Percentiles rank a stretch among this genome's conserved stretches.
Conservation (phyloP, 2,329 filamentous ascomycete species). For the Scorias spongiosa region DNA sequence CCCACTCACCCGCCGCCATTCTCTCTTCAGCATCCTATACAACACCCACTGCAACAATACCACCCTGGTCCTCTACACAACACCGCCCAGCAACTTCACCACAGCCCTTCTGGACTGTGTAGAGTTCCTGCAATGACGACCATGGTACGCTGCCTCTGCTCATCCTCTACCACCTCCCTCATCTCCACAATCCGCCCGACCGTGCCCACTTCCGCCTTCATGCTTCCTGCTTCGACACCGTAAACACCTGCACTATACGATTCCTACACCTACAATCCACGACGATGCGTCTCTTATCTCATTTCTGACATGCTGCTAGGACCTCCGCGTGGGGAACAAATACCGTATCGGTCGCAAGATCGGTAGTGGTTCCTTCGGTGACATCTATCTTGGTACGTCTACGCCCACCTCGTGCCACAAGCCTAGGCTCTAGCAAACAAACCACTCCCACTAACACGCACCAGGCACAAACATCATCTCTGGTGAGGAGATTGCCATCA, state of each 20-base stretch:
- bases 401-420: not conserved
- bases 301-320: slow-evolving; percentile 41
- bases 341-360: slow-evolving; percentile 99
- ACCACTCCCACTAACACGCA: not conserved
- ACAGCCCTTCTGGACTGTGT: slow-evolving; percentile 13
- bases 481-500: slow-evolving; percentile 98
- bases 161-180: slow-evolving; percentile 14
- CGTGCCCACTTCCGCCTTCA: not conserved
- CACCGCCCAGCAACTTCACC: slow-evolving; percentile 2
- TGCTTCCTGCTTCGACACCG: not conserved
- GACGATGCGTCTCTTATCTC: no score
- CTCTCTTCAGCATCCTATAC: slow-evolving; percentile 2
- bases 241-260: no score
- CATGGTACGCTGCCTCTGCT: slow-evolving; percentile 37
- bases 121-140: slow-evolving; percentile 39
- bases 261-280: no score
- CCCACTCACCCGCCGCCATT: not conserved
- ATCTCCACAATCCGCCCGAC: slow-evolving; percentile 14
- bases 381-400: slow-evolving; percentile 72
- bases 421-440: not conserved
- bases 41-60: not conserved
- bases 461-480: slow-evolving; percentile 97
- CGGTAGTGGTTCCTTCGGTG: slow-evolving; percentile 91
- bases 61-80: no score
- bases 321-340: slow-evolving; percentile 97